Conservation (phyloP, 225 moss, liverwort and hornwort species). For the Physcomitrellopsis africana region DNA sequence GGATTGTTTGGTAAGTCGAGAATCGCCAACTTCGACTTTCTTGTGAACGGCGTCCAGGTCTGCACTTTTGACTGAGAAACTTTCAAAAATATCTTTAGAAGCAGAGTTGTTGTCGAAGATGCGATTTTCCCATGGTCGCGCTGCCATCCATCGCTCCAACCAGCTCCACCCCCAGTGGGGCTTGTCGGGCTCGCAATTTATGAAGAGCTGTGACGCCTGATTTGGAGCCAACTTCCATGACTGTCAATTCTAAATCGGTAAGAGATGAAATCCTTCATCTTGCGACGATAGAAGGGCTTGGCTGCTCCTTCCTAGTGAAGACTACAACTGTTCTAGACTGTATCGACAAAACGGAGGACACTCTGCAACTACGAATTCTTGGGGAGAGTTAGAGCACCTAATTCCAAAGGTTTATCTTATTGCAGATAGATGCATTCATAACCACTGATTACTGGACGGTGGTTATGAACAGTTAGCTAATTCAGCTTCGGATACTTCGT, state of each 20-base stretch:
- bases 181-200: constrained; percentile 95
- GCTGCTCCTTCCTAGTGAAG: background rate
- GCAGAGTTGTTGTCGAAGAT: constrained; percentile 61
- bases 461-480: no score
- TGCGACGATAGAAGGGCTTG: background rate
- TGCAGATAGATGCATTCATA: background rate
- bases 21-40: constrained; percentile 67
- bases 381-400: background rate
- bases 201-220: constrained; percentile 88
- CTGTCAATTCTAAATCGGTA: constrained; percentile 29
- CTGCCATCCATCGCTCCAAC: constrained; percentile 99
- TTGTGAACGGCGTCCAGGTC: constrained; percentile 61
- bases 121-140: constrained; percentile 98
- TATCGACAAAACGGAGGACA: background rate
- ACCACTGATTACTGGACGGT: background rate
- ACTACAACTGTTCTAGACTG: background rate
- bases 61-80: constrained; percentile 62
- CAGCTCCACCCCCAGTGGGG: constrained; percentile 99
- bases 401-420: background rate
- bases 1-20: constrained; percentile 57
- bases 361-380: background rate
- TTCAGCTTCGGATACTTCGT: no score
- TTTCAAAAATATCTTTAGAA: constrained; percentile 68
- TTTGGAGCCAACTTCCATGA: constrained; percentile 65
- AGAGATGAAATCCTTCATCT: background rate